Evolutionary conservation across 208 protist genomes (phyloP), one percentile per base, ranked within the genome.

Genomic region (Porcisia deanei): DNA sequence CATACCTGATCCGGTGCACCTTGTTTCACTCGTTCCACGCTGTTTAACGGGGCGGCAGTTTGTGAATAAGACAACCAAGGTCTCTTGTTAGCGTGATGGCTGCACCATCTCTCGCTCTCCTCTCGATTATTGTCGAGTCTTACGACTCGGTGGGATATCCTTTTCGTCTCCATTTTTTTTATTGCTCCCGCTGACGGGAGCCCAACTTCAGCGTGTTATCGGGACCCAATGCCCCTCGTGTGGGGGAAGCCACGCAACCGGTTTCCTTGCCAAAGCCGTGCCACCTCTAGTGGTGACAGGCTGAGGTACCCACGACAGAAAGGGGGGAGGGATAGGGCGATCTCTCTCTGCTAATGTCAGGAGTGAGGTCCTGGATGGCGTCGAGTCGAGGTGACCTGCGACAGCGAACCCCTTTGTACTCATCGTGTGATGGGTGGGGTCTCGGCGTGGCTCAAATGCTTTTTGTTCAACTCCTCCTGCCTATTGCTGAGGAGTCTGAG

Each of bases 21-120:
- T 94, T 14, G 75, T 94, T n/a, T 92, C 86, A 9, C 83, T 92
- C 12, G 84, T 87, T 22, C 89, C 88, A 9, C 84, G 84, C 25
- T 88, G 81, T 65, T 68, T 93, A 3, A 75, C 75, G 1, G 88
- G 85, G 25, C 80, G 87, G 6, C 76, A 86, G 76, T 91, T 94
- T 71, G 75, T 83, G 20, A 79, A 91, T 61, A 91, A 89, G 66
- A 37, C 75, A n/a, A 9, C 52, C 8, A 57, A 60, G 37, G 52
- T 67, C 43, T 54, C n/a, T 52, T 22, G 5, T 66, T 39, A 66
- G 47, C 18, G 25, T 34, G 4, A 37, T 59, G 54, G 9, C 20
- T 2, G 2, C 22, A n/a, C 41, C 37, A 10, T 37, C 6, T 2
- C 16, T 14, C 1, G 16, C n/a, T 37, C n/a, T 69, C n/a, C 10